Conservation (phyloP, 768 basidiomycete genomes). For the Boletus sp. region DNA sequence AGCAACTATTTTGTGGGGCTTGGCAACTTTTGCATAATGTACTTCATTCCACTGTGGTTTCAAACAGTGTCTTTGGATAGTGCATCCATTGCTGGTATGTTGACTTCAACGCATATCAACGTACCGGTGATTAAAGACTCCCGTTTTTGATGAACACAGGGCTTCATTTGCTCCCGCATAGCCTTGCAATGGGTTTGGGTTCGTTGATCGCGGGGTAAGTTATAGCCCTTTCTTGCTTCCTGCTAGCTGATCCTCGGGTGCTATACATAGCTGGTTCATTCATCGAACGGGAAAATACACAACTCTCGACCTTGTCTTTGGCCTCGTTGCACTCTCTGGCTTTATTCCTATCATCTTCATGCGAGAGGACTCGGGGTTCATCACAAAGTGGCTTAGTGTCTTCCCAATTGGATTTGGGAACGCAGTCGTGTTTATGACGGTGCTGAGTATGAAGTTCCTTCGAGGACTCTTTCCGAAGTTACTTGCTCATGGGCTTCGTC, state of each 20-base stretch:
- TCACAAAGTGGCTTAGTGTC: constrained; percentile 12
- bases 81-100: constrained; percentile 11
- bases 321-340: constrained; percentile 12
- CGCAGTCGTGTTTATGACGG: constrained; percentile 12
- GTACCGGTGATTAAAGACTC: background rate
- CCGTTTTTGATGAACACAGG: background rate
- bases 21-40: constrained; percentile 16
- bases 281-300: constrained; percentile 14
- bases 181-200: constrained; percentile 12
- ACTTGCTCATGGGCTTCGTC: background rate
- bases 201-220: constrained; percentile 11
- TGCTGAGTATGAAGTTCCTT: constrained; percentile 3
- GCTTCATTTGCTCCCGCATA: constrained; percentile 13
- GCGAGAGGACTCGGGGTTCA: constrained; percentile 5
- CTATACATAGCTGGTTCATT: constrained; percentile 5
- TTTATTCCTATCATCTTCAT: constrained; percentile 10
- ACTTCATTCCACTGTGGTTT: constrained; percentile 18
- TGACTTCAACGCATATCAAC: background rate
- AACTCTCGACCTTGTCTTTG: constrained; percentile 6
- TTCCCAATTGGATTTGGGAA: constrained; percentile 20
- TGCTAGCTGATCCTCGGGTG: background rate
- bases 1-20: constrained; percentile 8
- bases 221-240: too few relatives aligned
- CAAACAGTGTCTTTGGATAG: constrained; percentile 11
- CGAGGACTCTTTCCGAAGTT: background rate